Base-by-base conservation (phyloP, 441 rosid genomes). In the Aleurites moluccanus region DNA sequence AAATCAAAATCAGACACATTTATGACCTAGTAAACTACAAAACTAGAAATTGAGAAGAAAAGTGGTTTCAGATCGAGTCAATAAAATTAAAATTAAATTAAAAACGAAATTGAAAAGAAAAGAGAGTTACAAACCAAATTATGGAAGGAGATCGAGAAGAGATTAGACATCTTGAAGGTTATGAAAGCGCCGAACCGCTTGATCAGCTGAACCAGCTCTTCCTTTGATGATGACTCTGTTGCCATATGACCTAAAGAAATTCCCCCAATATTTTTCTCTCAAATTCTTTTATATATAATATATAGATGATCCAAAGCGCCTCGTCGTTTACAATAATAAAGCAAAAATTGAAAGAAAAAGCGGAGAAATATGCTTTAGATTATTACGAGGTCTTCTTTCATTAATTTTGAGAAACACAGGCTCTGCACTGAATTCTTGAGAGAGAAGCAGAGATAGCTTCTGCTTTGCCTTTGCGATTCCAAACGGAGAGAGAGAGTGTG, bases 131-230 rank as follows among this genome's bases (percentile, higher is more conserved):
- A 60, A 84, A 92, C 99, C 97, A 93, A 84, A 49, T 85, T 87
- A 15, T 82, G 86, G 81, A 90, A 80, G 53, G 92, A 81, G 81
- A 87, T 75, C 52, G 97, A 79, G 86, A 91, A 84, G 82, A 93
- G 78, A 81, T 80, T 88, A 55, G 97, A 89, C 86, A 93, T 89
- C 86, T 91, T 92, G 86, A 88, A 62, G 50, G 95, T 83, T 69
- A 96, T 82, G 83, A 83, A 93, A 68, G 97, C 92, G 66, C 98
- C 92, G 64, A 93, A 81, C 10, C 96, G 90, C 81, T 92, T 96
- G 81, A 96, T 88, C 67, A 92, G 88, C 80, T 90, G 94, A 61
- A 91, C 73, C 61, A 92, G 82, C 81, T 96, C 94, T 33, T 91
- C 97, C 72, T 82, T 89, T 11, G 95, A 86, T 69, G 97, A 38